These are phyloP conservation scores for Rasamsonia emersonii DNA, from an alignment of 2,329 filamentous ascomycete genomes.

Conservation along the genomic window DNA sequence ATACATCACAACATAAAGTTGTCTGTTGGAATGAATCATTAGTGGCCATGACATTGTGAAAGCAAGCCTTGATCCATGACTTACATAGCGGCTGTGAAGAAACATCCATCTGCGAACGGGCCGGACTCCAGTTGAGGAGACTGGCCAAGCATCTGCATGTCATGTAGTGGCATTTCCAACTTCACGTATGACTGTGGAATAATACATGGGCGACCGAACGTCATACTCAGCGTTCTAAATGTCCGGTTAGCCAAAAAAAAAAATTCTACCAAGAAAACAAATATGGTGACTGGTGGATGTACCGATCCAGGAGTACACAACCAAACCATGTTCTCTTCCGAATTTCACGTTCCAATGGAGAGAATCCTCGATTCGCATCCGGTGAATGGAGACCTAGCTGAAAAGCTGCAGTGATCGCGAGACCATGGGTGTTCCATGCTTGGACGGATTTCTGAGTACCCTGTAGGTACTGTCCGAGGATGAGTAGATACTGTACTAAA, in stretches of 20 bases:
- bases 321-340: conserved; percentile 44
- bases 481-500: conserved; percentile 41
- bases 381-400: conserved; percentile 45
- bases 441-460: conserved; percentile 46
- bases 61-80: not conserved
- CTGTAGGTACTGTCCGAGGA: conserved; percentile 46
- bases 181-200: conserved; percentile 40
- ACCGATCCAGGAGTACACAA: conserved; percentile 41
- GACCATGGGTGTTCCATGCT: conserved; percentile 47
- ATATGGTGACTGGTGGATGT: conserved; percentile 5
- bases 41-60: not conserved
- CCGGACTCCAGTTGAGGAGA: conserved; percentile 5
- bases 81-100: conserved; percentile 19
- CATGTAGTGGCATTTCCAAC: conserved; percentile 25
- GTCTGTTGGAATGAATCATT: conserved; percentile 11
- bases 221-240: conserved; percentile 41
- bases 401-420: conserved; percentile 44
- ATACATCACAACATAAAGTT: conserved; percentile 22
- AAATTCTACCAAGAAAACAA: too few relatives aligned
- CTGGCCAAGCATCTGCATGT: conserved; percentile 4
- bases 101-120: conserved; percentile 9
- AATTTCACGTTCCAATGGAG: conserved; percentile 38
- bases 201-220: conserved; percentile 40
- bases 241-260: not conserved
- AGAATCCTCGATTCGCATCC: conserved; percentile 26